A percentile compares a stretch with the other conserved stretches of the same genome.
phyloP scores from a whole-genome alignment of 2,329 filamentous ascomycete genomes.

The Myriosclerotinia scirpicola region DNA sequence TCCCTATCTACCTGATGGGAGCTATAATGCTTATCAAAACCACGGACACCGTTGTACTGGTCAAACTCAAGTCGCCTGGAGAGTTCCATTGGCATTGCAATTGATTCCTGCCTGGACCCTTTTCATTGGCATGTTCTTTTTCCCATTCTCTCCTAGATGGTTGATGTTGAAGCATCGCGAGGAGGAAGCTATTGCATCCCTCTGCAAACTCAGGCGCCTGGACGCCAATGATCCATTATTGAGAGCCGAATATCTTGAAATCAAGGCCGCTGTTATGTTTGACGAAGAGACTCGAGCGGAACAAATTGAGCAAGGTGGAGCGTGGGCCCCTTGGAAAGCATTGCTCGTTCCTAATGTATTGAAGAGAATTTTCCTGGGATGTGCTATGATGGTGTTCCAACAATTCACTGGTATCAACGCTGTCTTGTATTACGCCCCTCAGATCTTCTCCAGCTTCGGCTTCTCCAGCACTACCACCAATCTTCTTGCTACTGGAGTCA shows the following conservation, averaged over 20 bases:
- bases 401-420: conserved; percentile 49
- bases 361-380: conserved; percentile 52
- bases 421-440: conserved; percentile 50
- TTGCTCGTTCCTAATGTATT: conserved; percentile 37
- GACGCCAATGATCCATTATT: conserved; percentile 53
- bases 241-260: conserved; percentile 51
- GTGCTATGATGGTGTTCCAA: conserved; percentile 53
- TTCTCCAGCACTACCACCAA: conserved; percentile 48
- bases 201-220: conserved; percentile 45
- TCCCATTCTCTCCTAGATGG: too few species aligned
- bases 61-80: conserved; percentile 48
- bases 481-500: conserved; percentile 67
- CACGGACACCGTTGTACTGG: conserved; percentile 47
- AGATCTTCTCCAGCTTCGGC: conserved; percentile 46
- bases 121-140: conserved; percentile 44
- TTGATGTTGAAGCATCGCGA: too few species aligned
- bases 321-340: conserved; percentile 51
- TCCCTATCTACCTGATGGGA: conserved; percentile 12
- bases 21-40: conserved; percentile 51
- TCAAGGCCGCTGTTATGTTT: conserved; percentile 59
- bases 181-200: conserved; percentile 46
- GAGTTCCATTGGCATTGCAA: conserved; percentile 60
- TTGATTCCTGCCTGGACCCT: conserved; percentile 63
- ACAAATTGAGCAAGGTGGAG: conserved; percentile 48
- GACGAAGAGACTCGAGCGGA: conserved; percentile 46